Evolutionary conservation across 148 eudicot species (phyloP).

Genomic region (Persicaria tinctoria): DNA sequence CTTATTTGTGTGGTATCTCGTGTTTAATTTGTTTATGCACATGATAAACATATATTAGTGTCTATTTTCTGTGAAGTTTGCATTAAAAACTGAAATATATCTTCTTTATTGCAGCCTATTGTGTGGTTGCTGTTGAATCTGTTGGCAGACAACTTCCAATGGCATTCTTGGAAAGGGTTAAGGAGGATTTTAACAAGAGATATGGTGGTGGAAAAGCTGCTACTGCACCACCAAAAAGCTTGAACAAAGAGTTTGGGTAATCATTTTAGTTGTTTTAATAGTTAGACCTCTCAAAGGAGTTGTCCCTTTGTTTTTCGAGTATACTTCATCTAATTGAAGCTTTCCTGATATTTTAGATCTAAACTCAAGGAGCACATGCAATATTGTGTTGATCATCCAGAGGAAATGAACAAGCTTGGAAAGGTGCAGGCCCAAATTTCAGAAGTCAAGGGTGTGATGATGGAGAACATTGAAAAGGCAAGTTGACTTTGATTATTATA

Average conservation of each 20-base stretch:
- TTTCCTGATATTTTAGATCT: background rate
- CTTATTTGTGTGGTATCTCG: no score
- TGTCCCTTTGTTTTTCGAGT: background rate
- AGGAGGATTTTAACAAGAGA: conserved; percentile 16
- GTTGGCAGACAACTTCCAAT: conserved; percentile 15
- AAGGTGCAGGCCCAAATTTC: conserved; percentile 18
- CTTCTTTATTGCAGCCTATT: conserved; percentile 10
- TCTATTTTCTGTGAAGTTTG: background rate
- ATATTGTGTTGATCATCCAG: conserved; percentile 15
- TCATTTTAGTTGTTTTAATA: background rate
- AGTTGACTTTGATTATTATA: background rate
- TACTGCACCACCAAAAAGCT: conserved; percentile 14
- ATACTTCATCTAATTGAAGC: conserved; percentile 3
- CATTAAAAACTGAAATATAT: background rate
- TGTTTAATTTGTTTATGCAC: no score
- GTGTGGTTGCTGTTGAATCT: conserved; percentile 14
- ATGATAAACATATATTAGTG: no score
- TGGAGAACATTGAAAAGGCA: conserved; percentile 16
- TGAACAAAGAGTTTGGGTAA: conserved; percentile 14
- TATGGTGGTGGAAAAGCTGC: conserved; percentile 15
- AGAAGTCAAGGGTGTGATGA: conserved; percentile 16
- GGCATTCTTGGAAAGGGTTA: conserved; percentile 15
- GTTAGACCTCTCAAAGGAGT: background rate
- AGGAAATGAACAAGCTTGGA: conserved; percentile 14
- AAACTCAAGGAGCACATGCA: conserved; percentile 16